Evolutionary conservation across 257 asterid species (phyloP), one percentile per base, ranked within the genome.

Genomic region (Forsythia suspensa): DNA sequence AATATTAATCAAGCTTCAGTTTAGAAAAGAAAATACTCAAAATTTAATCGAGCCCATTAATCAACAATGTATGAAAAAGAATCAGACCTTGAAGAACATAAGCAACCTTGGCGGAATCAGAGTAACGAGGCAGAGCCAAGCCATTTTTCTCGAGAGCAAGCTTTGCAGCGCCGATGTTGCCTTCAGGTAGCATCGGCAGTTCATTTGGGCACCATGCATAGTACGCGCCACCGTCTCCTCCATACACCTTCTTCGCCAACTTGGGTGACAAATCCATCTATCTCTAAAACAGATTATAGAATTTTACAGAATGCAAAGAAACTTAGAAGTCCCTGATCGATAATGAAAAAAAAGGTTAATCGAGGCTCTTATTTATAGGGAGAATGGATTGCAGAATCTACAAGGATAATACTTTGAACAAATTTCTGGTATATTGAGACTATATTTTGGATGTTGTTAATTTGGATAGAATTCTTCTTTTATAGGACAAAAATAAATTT

Each of bases 51-150:
- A 44, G 3, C 18, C 3, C 0, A 3, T 11, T 44, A 44, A 44
- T 46, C 1, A 46, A 15, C 13, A 12, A 46, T 16, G 55, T 3
- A 20, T 20, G 8, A 55, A 36, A n/a, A 11, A 1, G 20, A n/a
- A 39, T 55, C 4, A 21, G 69, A 87, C 90, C 90, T 85, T 84
- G 88, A 82, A 87, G 88, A 76, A 87, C 90, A 77, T 87, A 87
- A 2, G 88, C 88, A 24, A 87, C 84, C 82, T 75, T 84, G 42
- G 85, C 85, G 51, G 88, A 87, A 84, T 87, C 88, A 39, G 85
- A 87, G 81, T 82, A 87, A 61, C 78, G 76, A 51, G 90, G 90
- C 51, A 82, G 57, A 48, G 88, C 90, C 41, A 84, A 72, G 0
- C 88, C 90, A 52, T 84, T 72, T 76, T 84, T 85, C 20, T 79